These are phyloP conservation scores for Cercospora canescens DNA, from an alignment of 2,329 filamentous ascomycete species.

Conservation along the genomic window DNA sequence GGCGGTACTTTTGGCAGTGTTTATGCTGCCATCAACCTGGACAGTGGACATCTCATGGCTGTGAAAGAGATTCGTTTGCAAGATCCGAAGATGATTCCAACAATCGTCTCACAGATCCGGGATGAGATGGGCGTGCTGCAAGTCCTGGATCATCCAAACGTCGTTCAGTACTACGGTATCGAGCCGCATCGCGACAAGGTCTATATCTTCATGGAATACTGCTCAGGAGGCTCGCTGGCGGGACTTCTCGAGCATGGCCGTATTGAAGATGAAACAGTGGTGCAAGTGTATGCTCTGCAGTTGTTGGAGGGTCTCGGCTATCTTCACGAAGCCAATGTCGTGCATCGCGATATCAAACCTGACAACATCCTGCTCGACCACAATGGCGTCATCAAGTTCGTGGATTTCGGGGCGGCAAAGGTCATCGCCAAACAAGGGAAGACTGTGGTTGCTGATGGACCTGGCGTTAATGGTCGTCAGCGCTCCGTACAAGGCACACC, in stretches of 20 bases:
- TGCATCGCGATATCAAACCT: conserved; percentile 96
- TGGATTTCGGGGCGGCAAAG: conserved; percentile 97
- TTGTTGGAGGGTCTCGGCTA: conserved; percentile 92
- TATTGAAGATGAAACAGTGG: conserved; percentile 96
- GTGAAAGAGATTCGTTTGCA: conserved; percentile 98
- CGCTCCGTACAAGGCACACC: conserved; percentile 97
- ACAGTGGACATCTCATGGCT: conserved; percentile 94
- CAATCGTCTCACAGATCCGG: conserved; percentile 87
- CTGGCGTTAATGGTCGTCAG: conserved; percentile 36
- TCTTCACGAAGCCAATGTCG: conserved; percentile 85
- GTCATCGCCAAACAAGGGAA: conserved; percentile 92
- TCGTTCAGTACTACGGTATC: conserved; percentile 96
- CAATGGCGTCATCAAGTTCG: conserved; percentile 98
- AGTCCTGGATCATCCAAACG: conserved; percentile 93
- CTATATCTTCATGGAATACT: conserved; percentile 99
- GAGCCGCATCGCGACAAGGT: conserved; percentile 98
- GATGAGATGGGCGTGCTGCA: conserved; percentile 98
- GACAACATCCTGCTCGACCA: conserved; percentile 96
- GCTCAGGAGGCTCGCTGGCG: conserved; percentile 89
- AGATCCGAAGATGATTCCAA: conserved; percentile 93
- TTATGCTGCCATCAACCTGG: conserved; percentile 94
- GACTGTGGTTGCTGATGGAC: conserved; percentile 66
- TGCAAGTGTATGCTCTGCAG: conserved; percentile 94
- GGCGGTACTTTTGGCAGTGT: conserved; percentile 97
- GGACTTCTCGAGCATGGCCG: conserved; percentile 89